Base-by-base conservation (phyloP, 2,329 filamentous ascomycete genomes). In the Echinosphaeria canescens region DNA sequence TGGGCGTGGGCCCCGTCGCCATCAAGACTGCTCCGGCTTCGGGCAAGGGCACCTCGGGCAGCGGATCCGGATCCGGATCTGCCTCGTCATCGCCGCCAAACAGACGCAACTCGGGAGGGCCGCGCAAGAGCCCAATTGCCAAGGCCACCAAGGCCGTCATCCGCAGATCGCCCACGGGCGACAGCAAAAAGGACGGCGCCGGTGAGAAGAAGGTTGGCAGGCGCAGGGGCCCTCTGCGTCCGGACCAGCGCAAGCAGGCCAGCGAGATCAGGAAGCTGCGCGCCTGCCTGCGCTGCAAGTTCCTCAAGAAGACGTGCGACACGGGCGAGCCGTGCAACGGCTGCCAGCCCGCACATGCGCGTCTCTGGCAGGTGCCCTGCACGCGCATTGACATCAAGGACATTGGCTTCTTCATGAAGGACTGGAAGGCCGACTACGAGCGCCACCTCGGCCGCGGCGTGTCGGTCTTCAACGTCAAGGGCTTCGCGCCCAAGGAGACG, bases 351-450 rank as follows among this genome's bases (percentile, higher is more conserved):
- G 91, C 84, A 13, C 85, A 95, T 49, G 85, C 85, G 34, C 74
- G 85, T 35, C 62, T 95, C 27, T 95, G 85, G 85, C 84, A 93
- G 53, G 85, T 95, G 24, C 85, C 85, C 33, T 95, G 85, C 60
- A 95, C 85, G 22, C 78, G 85, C 33, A 92, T 93, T 43, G 85
- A 93, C 49, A 95, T 95, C 60, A 93, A 92, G 63, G 85, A 95
- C 42, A 91, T 95, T 42, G 79, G 72, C 23, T 92, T 90, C 51
- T 95, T 95, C 59, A 88, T 93, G 79, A 93, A 93, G 60, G 85
- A 93, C 50, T 95, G 84, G 84, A 91, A 85, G 54, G 84, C 82
- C 24, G 85, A 95, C 48, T 92, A 88, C 41, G 82, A 92, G 53
- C 75, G 82, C 38, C 84, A 93, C 46, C 67, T 88, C 38, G 76